Evolutionary conservation across 2,329 filamentous ascomycete species (phyloP), one percentile per base, ranked within the genome.

Genomic region (Sporothrix phasma): DNA sequence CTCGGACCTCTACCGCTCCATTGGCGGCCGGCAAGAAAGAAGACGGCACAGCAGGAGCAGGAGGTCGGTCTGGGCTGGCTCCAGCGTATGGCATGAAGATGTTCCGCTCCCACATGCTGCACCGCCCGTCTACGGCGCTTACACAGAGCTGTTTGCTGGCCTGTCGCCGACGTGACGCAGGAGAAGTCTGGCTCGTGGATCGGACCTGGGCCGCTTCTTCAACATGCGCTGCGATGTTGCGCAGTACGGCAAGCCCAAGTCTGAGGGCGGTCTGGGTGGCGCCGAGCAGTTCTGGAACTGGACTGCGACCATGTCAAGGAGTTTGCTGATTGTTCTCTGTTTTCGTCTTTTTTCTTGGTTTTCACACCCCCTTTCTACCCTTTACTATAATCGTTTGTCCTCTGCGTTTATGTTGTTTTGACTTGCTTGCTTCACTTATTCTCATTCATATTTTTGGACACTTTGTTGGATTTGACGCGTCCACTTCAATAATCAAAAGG

Each of bases 281-380:
- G 74, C 70, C 0, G 68, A 72, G 60, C 71, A 72, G 54, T 78
- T 78, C 56, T 79, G 76, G 76, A 69, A 74, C 3, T 79, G 77
- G 77, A 73, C 71, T 0, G 73, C 78, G 63, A 73, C 17, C 76
- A 79, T 43, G 68, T 77, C 19, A 71, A 72, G 39, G 63, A 68
- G n/a, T 71, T 68, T 37, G 51, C 68, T 31, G 29, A 34, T 10
- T 34, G 34, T 5, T 13, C 22, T 37, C 11, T 13, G 3, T 19
- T 11, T 53, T 41, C 6, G 3, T n/a, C 24, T 19, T 7, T 5
- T 46, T 29, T 34, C 4, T 39, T 22, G 22, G 11, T 31, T 49
- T 49, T 43, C 26, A n/a, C n/a, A n/a, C n/a, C n/a, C n/a, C n/a
- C n/a, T n/a, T n/a, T n/a, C n/a, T n/a, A n/a, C n/a, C n/a, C n/a